Conservation (phyloP, 805 yeast species). For the Tetrapisispora phaffii region DNA sequence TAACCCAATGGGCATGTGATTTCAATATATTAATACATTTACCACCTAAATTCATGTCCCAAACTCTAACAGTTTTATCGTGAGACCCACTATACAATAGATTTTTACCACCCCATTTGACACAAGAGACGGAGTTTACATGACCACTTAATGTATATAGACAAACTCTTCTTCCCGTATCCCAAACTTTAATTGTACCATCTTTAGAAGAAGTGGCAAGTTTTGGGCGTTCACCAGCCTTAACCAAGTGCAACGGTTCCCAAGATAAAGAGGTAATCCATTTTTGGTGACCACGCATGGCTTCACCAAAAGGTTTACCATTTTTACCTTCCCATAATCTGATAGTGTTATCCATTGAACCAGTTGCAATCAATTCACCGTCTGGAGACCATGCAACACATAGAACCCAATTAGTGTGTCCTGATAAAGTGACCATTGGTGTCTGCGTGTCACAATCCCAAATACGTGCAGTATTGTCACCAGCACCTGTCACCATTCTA, state of each 20-base stretch:
- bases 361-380: conserved; percentile 87
- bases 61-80: conserved; percentile 84
- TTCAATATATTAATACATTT: conserved; percentile 67
- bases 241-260: conserved; percentile 85
- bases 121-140: conserved; percentile 80
- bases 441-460: conserved; percentile 98
- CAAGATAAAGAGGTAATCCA: conserved; percentile 86
- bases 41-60: conserved; percentile 74
- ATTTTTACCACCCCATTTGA: conserved; percentile 93
- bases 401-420: conserved; percentile 90
- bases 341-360: conserved; percentile 86
- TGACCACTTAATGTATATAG: conserved; percentile 75
- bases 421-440: conserved; percentile 66
- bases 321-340: conserved; percentile 75
- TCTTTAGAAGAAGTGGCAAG: conserved; percentile 87
- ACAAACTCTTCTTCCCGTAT: conserved; percentile 58
- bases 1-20: conserved; percentile 97
- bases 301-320: conserved; percentile 65
- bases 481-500: conserved; percentile 88
- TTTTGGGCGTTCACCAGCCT: conserved; percentile 54
- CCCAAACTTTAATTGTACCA: conserved; percentile 86
- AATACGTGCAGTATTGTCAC: conserved; percentile 88
- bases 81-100: conserved; percentile 83
- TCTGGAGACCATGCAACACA: conserved; percentile 89
- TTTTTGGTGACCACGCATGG: conserved; percentile 73